Conservation (phyloP, 1,284 basidiomycete genomes). For the Wolfiporia cocos region DNA sequence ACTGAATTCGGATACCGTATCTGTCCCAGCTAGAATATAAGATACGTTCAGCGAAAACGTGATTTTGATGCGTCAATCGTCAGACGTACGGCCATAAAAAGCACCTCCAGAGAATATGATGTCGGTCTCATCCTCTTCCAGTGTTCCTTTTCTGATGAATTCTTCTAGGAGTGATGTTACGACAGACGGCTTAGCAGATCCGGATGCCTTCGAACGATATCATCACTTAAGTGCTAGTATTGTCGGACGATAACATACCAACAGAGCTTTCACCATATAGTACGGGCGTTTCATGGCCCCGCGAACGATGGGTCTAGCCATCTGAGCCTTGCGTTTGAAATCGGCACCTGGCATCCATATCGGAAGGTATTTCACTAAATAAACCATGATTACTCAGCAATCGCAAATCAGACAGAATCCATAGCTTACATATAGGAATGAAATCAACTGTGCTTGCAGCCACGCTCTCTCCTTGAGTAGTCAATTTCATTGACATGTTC, state of each 20-base stretch:
- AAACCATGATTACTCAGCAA: background rate
- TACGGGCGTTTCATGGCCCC: too few species aligned
- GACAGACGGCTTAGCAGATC: too few species aligned
- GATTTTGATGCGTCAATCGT: background rate
- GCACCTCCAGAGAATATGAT: background rate
- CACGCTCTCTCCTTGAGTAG: background rate
- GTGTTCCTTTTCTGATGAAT: too few species aligned
- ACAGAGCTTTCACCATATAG: too few species aligned
- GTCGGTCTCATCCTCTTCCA: background rate
- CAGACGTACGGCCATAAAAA: background rate
- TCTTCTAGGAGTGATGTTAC: too few species aligned
- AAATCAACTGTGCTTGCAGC: background rate
- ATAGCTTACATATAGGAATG: background rate
- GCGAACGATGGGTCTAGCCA: too few species aligned
- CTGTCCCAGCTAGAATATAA: slow-evolving; percentile 16
- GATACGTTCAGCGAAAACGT: background rate
- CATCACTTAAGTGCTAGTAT: too few species aligned
- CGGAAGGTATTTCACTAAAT: slow-evolving; percentile 27
- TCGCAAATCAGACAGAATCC: background rate
- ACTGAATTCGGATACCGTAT: slow-evolving; percentile 14
- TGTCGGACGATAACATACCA: too few species aligned
- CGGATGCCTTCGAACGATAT: too few species aligned
- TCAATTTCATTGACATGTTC: background rate
- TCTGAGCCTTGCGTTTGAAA: slow-evolving; percentile 25
- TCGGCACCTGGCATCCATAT: slow-evolving; percentile 31